Conservation (phyloP, 331 rosid genomes). For the Cydonia oblonga region DNA sequence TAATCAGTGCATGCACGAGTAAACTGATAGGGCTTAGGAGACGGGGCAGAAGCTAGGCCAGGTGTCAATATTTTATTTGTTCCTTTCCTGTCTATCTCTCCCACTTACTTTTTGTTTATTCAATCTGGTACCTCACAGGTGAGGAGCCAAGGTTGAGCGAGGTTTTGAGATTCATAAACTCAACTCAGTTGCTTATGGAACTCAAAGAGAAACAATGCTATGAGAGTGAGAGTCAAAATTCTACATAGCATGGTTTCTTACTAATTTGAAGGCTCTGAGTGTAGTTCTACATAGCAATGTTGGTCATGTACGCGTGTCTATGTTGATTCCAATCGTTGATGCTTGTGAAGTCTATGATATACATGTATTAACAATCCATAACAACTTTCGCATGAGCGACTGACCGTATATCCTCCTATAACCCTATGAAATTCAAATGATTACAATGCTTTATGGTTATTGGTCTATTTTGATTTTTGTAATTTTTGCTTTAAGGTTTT, state of each 20-base stretch:
- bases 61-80: neutral
- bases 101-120: neutral
- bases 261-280: no score
- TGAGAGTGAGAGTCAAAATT: no score
- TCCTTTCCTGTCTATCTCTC: neutral
- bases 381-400: neutral
- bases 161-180: neutral
- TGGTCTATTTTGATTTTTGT: neutral
- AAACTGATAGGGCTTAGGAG: neutral
- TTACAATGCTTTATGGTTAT: neutral
- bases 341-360: neutral
- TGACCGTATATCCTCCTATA: neutral
- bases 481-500: neutral
- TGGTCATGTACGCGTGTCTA: neutral
- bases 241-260: no score
- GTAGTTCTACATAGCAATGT: neutral
- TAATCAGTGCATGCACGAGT: slow-evolving; percentile 19
- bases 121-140: neutral
- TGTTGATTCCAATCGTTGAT: neutral
- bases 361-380: neutral
- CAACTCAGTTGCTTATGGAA: no score
- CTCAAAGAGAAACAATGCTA: no score
- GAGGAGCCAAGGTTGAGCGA: neutral
- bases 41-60: slow-evolving; percentile 32
- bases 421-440: no score